A percentile compares a stretch with the other conserved stretches of the same genome.
These are phyloP conservation scores for Tolypocladium inflatum DNA, from an alignment of 2,329 filamentous ascomycete species.

Conservation along the genomic window DNA sequence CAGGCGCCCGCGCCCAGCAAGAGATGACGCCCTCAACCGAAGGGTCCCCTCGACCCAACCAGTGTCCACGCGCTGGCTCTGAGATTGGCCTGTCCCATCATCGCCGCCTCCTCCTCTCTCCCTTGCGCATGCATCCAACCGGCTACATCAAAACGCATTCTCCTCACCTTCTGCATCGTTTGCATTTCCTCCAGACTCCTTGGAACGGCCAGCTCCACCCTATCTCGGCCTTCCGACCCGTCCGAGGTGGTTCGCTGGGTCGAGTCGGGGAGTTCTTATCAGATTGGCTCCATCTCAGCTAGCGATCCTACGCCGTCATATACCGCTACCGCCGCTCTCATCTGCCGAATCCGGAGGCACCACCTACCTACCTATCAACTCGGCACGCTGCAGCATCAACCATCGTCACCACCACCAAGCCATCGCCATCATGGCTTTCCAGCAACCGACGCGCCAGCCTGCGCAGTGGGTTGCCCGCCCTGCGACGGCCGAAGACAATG, in stretches of 20 bases:
- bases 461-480: conserved; percentile 37
- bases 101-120: background rate
- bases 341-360: background rate
- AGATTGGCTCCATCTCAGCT: conserved; percentile 1
- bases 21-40: background rate
- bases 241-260: background rate
- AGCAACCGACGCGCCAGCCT: conserved; percentile 46
- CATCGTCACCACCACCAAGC: background rate
- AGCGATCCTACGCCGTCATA: background rate
- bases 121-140: background rate
- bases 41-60: background rate
- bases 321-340: background rate
- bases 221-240: background rate
- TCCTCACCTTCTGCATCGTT: background rate
- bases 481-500: conserved; percentile 27
- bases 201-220: background rate
- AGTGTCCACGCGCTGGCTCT: background rate
- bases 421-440: conserved; percentile 44
- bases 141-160: background rate
- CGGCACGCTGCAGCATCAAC: background rate
- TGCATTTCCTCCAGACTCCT: background rate
- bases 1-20: background rate
- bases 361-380: background rate
- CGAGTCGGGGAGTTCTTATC: background rate
- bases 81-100: background rate